phyloP scores from a whole-genome alignment of 495 filamentous ascomycete genomes.

The Aspergillus hancockii region DNA sequence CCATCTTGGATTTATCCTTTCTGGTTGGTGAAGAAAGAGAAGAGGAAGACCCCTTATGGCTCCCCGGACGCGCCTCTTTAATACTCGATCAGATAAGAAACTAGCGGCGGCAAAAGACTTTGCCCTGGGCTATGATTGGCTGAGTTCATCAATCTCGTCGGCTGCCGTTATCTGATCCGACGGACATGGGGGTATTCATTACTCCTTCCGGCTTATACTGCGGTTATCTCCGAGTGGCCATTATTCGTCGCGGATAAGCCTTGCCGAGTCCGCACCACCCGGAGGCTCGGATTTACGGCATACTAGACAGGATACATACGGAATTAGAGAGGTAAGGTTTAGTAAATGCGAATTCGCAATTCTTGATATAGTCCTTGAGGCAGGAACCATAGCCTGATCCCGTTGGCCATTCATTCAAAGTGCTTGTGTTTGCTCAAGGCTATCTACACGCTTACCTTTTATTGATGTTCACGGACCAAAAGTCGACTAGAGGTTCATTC shows the following conservation, averaged over 20 bases:
- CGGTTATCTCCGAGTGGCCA: not conserved
- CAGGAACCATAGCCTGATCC: no score
- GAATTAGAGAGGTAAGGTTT: no score
- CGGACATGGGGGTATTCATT: not conserved
- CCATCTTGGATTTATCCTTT: constrained; percentile 13
- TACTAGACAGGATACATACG: no score
- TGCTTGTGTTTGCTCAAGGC: no score
- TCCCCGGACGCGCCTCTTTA: constrained; percentile 1
- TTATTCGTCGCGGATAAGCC: not conserved
- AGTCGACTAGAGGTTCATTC: no score
- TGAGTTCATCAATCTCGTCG: not conserved
- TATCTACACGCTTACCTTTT: no score
- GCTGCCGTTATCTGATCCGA: not conserved
- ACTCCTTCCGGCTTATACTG: not conserved
- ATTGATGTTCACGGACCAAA: no score
- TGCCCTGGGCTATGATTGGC: not conserved
- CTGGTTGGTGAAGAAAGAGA: not conserved
- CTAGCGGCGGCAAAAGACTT: not conserved
- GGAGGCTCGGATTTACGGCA: no score
- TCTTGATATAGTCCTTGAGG: no score
- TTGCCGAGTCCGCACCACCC: not conserved
- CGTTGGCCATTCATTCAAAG: no score
- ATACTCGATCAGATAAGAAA: constrained; percentile 5
- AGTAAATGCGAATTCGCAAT: no score
- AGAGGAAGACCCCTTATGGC: not conserved